Base-by-base conservation (phyloP, 768 basidiomycete genomes). In the Kwoniella heveanensis region DNA sequence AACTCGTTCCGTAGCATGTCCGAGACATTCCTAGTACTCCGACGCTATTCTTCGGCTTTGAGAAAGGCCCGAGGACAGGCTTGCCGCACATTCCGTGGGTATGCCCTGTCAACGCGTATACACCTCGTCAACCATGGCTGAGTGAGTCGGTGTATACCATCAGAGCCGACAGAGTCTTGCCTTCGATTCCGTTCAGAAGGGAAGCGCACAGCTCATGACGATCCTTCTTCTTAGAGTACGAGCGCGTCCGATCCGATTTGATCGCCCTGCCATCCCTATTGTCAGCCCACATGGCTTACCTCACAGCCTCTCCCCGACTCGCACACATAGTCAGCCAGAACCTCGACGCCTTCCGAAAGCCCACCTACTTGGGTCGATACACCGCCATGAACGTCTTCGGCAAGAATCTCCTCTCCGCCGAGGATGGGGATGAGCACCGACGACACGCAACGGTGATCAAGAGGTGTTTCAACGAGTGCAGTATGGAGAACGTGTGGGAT, bases 61-160 rank as follows among this genome's bases (percentile, higher is more conserved):
- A 70, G 50, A 44, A 66, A 29, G 69, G 71, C 21, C 12, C 27
- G 15, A 22, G 69, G n/a, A 32, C 60, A 15, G 36, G 59, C 19
- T 21, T 70, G 12, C 68, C 69, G 47, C 69, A 70, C 50, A 66
- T 70, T 19, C 71, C 71, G 4, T 65, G 67, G 57, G 26, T 73
- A 21, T 54, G 55, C 30, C 71, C 71, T 26, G 54, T 54, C 30
- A 61, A 60, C 10, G 36, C 57, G 1, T 66, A 53, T 24, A 73
- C 69, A 7, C 26, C 70, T 1, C 37, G 66, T 30, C 55, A 73
- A 12, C 71, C 71, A 2, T 73, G 65, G 65, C 55, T 63, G 17
- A 73, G 71, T 70, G 44, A 60, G 71, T 66, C 10, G 17, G n/a
- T n/a, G n/a, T n/a, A n/a, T n/a, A n/a, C n/a, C n/a, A n/a, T n/a